Evolutionary conservation across 2,329 filamentous ascomycete genomes (phyloP).

Genomic region (Neonectria magnoliae): DNA sequence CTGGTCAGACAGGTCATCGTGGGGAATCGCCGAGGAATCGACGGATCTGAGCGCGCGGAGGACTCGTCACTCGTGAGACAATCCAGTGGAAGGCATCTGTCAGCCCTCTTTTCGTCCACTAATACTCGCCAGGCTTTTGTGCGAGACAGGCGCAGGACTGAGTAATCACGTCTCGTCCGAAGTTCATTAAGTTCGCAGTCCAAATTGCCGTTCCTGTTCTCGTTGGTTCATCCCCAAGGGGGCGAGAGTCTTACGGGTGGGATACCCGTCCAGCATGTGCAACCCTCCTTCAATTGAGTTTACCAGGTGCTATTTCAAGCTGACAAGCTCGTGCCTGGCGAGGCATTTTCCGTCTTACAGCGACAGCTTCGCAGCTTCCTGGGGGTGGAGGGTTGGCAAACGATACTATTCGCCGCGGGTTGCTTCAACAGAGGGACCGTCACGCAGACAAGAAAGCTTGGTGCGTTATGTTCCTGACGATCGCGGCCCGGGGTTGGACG

Average conservation of each 20-base stretch:
- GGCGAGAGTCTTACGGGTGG: neutral
- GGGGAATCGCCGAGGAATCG: slow-evolving; percentile 13
- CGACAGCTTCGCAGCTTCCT: slow-evolving; percentile 7
- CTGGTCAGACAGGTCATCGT: slow-evolving; percentile 7
- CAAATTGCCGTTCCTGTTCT: neutral
- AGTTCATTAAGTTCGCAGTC: no score
- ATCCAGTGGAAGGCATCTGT: neutral
- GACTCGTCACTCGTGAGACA: neutral
- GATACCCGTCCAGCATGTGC: neutral
- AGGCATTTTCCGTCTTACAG: slow-evolving; percentile 23
- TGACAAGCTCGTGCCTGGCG: slow-evolving; percentile 12
- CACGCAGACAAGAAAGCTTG: slow-evolving; percentile 26
- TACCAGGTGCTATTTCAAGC: neutral
- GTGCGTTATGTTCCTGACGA: slow-evolving; percentile 43
- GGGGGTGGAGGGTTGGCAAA: slow-evolving; percentile 24
- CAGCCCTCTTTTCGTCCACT: neutral
- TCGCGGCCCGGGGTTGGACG: slow-evolving; percentile 34
- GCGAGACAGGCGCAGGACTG: neutral
- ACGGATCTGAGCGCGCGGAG: slow-evolving; percentile 13
- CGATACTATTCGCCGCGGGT: slow-evolving; percentile 24
- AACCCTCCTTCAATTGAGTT: neutral
- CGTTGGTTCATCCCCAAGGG: neutral
- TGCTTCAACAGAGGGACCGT: slow-evolving; percentile 28
- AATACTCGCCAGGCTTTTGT: neutral
- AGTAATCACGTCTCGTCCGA: neutral